These are phyloP conservation scores for Thalia dealbata DNA, from an alignment of 176 grass and related monocot species.

Conservation along the genomic window DNA sequence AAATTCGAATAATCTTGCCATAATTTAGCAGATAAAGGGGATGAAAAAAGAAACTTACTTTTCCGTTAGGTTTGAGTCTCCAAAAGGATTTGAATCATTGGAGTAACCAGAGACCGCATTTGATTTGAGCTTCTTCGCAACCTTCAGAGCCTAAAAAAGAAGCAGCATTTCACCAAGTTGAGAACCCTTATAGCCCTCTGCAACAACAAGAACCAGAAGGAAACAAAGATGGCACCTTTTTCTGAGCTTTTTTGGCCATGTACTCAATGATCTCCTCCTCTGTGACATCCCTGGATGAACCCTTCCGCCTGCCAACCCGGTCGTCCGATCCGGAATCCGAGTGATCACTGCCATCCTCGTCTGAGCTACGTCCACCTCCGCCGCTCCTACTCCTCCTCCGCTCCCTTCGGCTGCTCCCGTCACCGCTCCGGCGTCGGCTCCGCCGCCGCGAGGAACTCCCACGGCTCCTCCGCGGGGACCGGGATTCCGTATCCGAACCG, in stretches of 20 bases:
- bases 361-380: conserved; percentile 15
- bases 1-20: neutral
- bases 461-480: conserved; percentile 1
- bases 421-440: conserved; percentile 15
- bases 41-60: conserved; percentile 31
- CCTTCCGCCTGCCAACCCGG: conserved; percentile 3
- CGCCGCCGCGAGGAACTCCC: conserved; percentile 20
- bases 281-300: conserved; percentile 40
- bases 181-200: conserved; percentile 10
- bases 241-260: conserved; percentile 80
- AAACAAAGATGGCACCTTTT: conserved; percentile 39
- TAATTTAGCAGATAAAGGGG: neutral
- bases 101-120: conserved; percentile 65
- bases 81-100: conserved; percentile 90
- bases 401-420: conserved; percentile 9
- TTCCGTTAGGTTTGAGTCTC: conserved; percentile 79
- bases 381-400: too few relatives aligned
- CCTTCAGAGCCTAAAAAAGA: conserved; percentile 58
- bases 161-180: neutral
- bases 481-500: conserved; percentile 19
- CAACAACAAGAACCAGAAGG: neutral
- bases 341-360: conserved; percentile 28
- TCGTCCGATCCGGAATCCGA: conserved; percentile 49
- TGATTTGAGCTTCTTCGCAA: conserved; percentile 89
- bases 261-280: conserved; percentile 84